phyloP scores from a whole-genome alignment of 306 rosid genomes.

The apple (Malus domestica) region ASM211411v1 NC_041790.1:36983001-36983500 shows the following conservation, averaged over 20 bases:
- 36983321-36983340: background rate
- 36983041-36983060: slow-evolving; percentile 36
- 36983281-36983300: too few species aligned
- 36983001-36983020: slow-evolving; percentile 24
- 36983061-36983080: background rate
- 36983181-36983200: background rate
- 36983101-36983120: background rate
- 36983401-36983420: too few species aligned
- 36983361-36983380: too few species aligned
- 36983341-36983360: too few species aligned
- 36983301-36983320: background rate
- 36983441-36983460: too few species aligned
- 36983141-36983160: background rate
- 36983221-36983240: background rate
- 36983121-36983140: slow-evolving; percentile 20
- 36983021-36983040: slow-evolving; percentile 42
- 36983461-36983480: too few species aligned
- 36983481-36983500: too few species aligned
- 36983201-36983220: too few species aligned
- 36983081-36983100: background rate
- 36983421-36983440: too few species aligned
- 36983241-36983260: too few species aligned
- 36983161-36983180: background rate
- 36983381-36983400: fast-evolving
- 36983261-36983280: background rate